A percentile compares a stretch with the other conserved stretches of the same genome.
These are phyloP conservation scores for Macadamia tetraphylla DNA, from an alignment of 164 flowering plant genomes.

Conservation along the genomic window DNA sequence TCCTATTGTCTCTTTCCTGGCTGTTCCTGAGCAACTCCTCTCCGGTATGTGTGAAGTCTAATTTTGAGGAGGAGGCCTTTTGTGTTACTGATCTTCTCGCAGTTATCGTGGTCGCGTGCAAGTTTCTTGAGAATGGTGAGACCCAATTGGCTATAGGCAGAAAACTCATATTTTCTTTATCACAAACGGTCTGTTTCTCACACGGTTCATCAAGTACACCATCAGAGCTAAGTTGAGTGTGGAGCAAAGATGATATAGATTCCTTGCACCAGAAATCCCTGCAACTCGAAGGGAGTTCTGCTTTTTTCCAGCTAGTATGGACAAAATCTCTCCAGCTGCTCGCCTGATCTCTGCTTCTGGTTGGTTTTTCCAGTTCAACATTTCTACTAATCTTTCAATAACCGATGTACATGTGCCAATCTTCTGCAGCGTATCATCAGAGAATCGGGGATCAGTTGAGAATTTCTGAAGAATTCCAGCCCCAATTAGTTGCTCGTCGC, in stretches of 20 bases:
- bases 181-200: conserved; percentile 40
- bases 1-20: conserved; percentile 39
- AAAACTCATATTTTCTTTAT: conserved; percentile 49
- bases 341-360: conserved; percentile 71
- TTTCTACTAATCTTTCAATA: conserved; percentile 84
- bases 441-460: conserved; percentile 34
- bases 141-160: conserved; percentile 74
- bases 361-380: conserved; percentile 86
- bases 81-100: conserved; percentile 89
- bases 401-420: conserved; percentile 58
- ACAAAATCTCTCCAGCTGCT: conserved; percentile 78
- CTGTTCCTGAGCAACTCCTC: conserved; percentile 46
- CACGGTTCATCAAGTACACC: conserved; percentile 50
- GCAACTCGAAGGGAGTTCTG: conserved; percentile 83
- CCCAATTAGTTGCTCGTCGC: conserved; percentile 86
- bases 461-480: conserved; percentile 52
- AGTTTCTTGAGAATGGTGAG: conserved; percentile 76
- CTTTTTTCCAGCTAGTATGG: conserved; percentile 67
- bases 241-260: conserved; percentile 81
- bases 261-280: conserved; percentile 90
- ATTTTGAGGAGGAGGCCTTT: conserved; percentile 80
- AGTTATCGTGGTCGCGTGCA: conserved; percentile 81
- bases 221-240: conserved; percentile 29
- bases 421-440: conserved; percentile 73
- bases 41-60: conserved; percentile 63